Evolutionary conservation across 108 stramenopile genomes (phyloP).

Genomic region (Nitzschia sp.): DNA sequence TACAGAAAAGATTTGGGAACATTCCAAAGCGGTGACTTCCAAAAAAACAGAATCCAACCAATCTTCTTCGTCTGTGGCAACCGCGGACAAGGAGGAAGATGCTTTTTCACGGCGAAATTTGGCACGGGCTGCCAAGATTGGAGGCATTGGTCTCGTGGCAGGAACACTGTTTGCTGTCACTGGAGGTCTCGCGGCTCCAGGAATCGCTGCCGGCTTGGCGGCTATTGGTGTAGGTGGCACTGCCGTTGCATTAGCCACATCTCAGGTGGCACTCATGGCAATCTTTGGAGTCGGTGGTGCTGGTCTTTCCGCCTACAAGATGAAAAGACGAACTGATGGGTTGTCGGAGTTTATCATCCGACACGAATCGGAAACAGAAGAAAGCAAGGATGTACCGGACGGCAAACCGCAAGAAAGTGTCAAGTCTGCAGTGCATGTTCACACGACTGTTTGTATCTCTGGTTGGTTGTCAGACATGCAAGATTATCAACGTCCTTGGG

Average conservation of each 20-base stretch:
- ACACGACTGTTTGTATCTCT: conserved; percentile 48
- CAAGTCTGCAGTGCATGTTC: conserved; percentile 36
- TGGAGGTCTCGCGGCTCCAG: conserved; percentile 71
- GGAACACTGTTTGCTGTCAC: conserved; percentile 71
- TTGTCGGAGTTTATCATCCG: conserved; percentile 57
- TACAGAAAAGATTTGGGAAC: conserved; percentile 5
- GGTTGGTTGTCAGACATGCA: conserved; percentile 60
- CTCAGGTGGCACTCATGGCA: conserved; percentile 43
- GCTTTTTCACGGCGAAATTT: conserved; percentile 36
- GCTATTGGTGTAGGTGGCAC: conserved; percentile 53
- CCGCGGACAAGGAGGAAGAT: too few species aligned
- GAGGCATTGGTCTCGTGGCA: conserved; percentile 54
- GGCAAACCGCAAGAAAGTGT: conserved; percentile 1
- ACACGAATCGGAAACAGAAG: conserved; percentile 46
- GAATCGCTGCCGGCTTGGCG: conserved; percentile 58
- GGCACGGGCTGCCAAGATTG: conserved; percentile 48
- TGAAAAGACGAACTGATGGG: conserved; percentile 58
- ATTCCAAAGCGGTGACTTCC: conserved; percentile 5
- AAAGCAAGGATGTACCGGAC: conserved; percentile 29
- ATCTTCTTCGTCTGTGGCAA: background rate
- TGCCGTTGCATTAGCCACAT: conserved; percentile 47
- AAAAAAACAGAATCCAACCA: conserved; percentile 8
- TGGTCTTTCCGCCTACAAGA: conserved; percentile 60
- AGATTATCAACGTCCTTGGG: conserved; percentile 66
- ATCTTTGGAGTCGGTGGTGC: conserved; percentile 64